phyloP scores from a whole-genome alignment of 768 basidiomycete species.

The Xanthoconium purpureum region DNA sequence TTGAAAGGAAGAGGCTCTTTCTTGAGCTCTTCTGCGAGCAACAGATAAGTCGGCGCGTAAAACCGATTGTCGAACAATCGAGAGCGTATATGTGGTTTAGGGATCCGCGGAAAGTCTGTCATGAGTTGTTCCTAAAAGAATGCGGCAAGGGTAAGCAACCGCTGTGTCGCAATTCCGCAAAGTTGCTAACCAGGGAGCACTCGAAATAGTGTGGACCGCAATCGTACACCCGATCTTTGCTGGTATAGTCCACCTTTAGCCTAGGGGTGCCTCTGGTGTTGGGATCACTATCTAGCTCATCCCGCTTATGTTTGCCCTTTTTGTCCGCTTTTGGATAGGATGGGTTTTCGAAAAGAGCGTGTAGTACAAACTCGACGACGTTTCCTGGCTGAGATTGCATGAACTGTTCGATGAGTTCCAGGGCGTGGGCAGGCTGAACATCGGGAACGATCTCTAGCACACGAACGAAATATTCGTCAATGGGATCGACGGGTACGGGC shows the following conservation, averaged over 20 bases:
- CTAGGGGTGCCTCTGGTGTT: slow-evolving; percentile 32
- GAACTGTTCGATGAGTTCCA: slow-evolving; percentile 45
- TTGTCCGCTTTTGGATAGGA: slow-evolving; percentile 54
- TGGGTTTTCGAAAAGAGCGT: slow-evolving; percentile 59
- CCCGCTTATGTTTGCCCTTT: slow-evolving; percentile 45
- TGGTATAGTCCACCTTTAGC: slow-evolving; percentile 53
- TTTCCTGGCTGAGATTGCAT: slow-evolving; percentile 32
- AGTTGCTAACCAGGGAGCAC: slow-evolving; percentile 46
- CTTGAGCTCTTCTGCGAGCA: slow-evolving; percentile 39
- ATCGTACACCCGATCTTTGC: slow-evolving; percentile 40
- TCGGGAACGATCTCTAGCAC: slow-evolving; percentile 72
- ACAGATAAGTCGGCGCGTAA: slow-evolving; percentile 66
- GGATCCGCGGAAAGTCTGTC: slow-evolving; percentile 55
- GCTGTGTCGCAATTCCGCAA: neutral
- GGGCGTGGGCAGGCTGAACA: slow-evolving; percentile 55
- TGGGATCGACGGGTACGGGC: slow-evolving; percentile 14
- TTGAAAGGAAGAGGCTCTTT: slow-evolving; percentile 35
- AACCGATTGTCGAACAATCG: slow-evolving; percentile 39
- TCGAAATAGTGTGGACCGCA: slow-evolving; percentile 48
- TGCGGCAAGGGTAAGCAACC: neutral
- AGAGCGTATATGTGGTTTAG: slow-evolving; percentile 51
- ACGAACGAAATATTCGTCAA: slow-evolving; percentile 40
- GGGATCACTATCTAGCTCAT: slow-evolving; percentile 27
- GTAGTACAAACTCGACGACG: slow-evolving; percentile 54
- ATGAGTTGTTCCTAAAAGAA: slow-evolving; percentile 48